phyloP scores from a whole-genome alignment of 805 yeast genomes.

The Blastobotrys attinorum region DNA sequence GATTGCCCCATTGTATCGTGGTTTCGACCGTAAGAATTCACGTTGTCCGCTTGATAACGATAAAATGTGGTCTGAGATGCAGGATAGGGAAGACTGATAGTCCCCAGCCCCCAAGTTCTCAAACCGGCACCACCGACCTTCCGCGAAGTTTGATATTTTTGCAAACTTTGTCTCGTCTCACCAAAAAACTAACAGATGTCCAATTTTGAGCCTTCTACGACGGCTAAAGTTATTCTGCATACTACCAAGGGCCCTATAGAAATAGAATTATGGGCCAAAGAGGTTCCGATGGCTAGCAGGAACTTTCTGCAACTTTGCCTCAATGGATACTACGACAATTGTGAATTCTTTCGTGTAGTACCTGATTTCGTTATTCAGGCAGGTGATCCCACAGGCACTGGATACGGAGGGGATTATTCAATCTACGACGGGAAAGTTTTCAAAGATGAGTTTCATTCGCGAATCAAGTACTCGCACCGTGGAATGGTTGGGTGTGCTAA shows the following conservation, averaged over 20 bases:
- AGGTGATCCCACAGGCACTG: conserved; percentile 31
- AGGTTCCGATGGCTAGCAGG: conserved; percentile 43
- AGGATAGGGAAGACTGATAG: no score
- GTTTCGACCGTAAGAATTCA: no score
- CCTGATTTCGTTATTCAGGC: conserved; percentile 31
- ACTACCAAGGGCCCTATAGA: conserved; percentile 55
- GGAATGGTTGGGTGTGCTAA: conserved; percentile 50
- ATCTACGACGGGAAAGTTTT: conserved; percentile 21
- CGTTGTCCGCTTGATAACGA: no score
- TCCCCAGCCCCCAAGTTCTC: no score
- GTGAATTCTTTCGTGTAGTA: conserved; percentile 36
- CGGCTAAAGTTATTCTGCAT: conserved; percentile 39
- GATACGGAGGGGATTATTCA: conserved; percentile 25
- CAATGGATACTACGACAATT: conserved; percentile 35
- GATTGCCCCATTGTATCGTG: conserved; percentile 18
- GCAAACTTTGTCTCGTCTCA: neutral
- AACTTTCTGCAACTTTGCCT: conserved; percentile 44
- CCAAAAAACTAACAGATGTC: neutral
- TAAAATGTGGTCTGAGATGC: no score
- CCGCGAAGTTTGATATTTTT: no score
- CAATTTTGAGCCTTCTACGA: conserved; percentile 20
- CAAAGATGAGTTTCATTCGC: conserved; percentile 41
- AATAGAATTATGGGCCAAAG: conserved; percentile 64
- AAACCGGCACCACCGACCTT: no score
- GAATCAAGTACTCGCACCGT: conserved; percentile 43